Evolutionary conservation across 192 early-diverging fungal species (phyloP), one percentile per base, ranked within the genome.

Genomic region (Bifiguratus adelaidae): DNA sequence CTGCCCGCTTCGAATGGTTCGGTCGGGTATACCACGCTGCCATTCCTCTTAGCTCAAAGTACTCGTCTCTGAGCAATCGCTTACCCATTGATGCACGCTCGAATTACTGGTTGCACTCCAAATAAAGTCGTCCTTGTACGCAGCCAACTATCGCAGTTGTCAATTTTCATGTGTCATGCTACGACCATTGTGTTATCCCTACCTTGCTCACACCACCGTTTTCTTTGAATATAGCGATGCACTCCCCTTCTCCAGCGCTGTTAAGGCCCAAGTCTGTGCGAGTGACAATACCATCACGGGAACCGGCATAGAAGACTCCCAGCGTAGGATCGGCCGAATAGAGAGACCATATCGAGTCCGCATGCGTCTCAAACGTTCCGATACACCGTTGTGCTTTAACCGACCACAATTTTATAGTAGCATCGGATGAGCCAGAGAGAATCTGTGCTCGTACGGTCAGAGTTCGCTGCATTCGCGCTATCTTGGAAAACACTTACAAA

Each of bases 371-470:
- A 51, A 81, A 97, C 0, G 94, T 96, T 3, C 82, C 80, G 30
- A 97, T 61, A 47, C 92, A 94, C 11, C 91, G 78, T 50, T 89
- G 80, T 22, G 86, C 80, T 26, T 75, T 78, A 30, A 95, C 71
- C 26, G 88, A 89, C 95, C 93, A 99, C n/a, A 97, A 71, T 61
- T 99, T 99, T 43, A 97, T 88, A 0, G 95, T 92, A 2, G 88
- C 75, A 63, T 99, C 95, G 1, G 87, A 89, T 0, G 95, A 99
- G 9, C 85, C 91, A 0, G 89, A 92, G 15, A 98, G 66, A 5
- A 95, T 75, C 85, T 83, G 65, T n/a, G 35, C 6, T 12, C 16
- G 22, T 20, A 4, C 16, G 12, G 12, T 38, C 8, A 33, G n/a
- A n/a, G 32, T n/a, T 8, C 32, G 32, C n/a, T 33, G 8, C 32